A percentile compares a stretch with the other conserved stretches of the same genome.
phyloP scores from a whole-genome alignment of 768 basidiomycete genomes.

The Kwoniella newhampshirensis region DNA sequence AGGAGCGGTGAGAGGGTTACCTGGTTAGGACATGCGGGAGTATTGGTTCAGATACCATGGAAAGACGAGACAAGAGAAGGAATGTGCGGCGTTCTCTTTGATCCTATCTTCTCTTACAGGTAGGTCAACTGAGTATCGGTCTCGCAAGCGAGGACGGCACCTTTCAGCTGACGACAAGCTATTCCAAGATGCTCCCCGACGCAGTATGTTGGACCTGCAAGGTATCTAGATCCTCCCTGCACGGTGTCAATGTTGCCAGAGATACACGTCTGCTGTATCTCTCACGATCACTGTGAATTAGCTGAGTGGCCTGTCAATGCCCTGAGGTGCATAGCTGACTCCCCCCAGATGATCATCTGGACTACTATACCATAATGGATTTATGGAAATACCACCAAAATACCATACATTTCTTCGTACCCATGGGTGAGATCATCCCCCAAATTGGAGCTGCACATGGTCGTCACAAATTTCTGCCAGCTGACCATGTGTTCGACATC shows the following conservation, averaged over 20 bases:
- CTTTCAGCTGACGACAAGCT: not conserved
- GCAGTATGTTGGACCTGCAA: slow-evolving; percentile 49
- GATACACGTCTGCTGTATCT: slow-evolving; percentile 50
- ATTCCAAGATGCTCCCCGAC: slow-evolving; percentile 46
- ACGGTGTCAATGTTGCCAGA: slow-evolving; percentile 41
- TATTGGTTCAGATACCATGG: slow-evolving; percentile 47
- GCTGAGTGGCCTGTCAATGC: not conserved
- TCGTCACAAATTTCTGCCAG: not conserved
- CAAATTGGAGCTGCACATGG: too few relatives aligned
- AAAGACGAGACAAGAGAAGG: slow-evolving; percentile 28
- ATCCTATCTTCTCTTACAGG: slow-evolving; percentile 53
- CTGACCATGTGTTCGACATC: not conserved
- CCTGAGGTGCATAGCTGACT: not conserved
- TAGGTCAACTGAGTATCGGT: slow-evolving; percentile 19
- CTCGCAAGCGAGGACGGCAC: not conserved
- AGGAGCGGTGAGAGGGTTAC: slow-evolving; percentile 33
- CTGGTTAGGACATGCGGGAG: slow-evolving; percentile 52
- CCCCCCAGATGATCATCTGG: slow-evolving; percentile 51
- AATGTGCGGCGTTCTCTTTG: slow-evolving; percentile 47
- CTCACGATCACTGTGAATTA: slow-evolving; percentile 52
- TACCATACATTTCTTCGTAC: slow-evolving; percentile 52
- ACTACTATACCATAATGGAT: slow-evolving; percentile 51
- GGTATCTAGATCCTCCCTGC: slow-evolving; percentile 48
- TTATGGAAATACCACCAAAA: slow-evolving; percentile 45
- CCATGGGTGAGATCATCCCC: slow-evolving; percentile 30